Percentiles rank a stretch among this genome's conserved stretches.
These are phyloP conservation scores for Pleurozium schreberi DNA, from an alignment of 225 moss, liverwort and hornwort genomes.

Conservation along the genomic window DNA sequence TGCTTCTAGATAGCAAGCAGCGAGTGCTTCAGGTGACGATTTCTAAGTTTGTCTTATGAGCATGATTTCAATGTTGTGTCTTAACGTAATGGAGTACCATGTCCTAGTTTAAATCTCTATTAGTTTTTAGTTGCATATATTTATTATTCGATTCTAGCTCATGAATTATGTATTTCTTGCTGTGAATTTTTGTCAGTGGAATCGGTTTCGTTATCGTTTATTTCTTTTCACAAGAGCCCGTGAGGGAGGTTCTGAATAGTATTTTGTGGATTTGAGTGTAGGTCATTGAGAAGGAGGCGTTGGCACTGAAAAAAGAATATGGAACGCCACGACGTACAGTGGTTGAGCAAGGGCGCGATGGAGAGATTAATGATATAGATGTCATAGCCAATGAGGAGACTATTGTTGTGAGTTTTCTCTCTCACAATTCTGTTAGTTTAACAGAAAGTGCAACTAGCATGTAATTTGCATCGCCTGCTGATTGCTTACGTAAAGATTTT, in stretches of 20 bases:
- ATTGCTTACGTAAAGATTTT: neutral
- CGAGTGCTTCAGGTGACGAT: slow-evolving; percentile 69
- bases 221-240: neutral
- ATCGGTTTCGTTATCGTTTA: neutral
- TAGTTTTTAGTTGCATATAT: neutral
- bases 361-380: slow-evolving; percentile 93
- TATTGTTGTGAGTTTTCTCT: slow-evolving; percentile 57
- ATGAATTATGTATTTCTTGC: neutral
- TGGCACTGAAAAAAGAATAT: slow-evolving; percentile 70
- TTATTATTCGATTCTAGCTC: neutral
- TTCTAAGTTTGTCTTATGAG: neutral
- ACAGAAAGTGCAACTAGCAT: neutral
- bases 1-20: slow-evolving; percentile 67
- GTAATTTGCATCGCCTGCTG: neutral
- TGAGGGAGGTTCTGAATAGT: neutral
- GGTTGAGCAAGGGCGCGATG: slow-evolving; percentile 70
- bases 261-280: slow-evolving; percentile 11
- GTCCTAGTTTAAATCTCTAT: neutral
- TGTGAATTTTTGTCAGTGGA: neutral
- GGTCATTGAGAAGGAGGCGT: slow-evolving; percentile 87
- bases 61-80: neutral
- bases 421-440: neutral
- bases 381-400: slow-evolving; percentile 89
- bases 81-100: neutral
- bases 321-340: slow-evolving; percentile 78